These are phyloP conservation scores for Rhodomyrtus psidioides DNA, from an alignment of 441 rosid species.

Conservation along the genomic window DNA sequence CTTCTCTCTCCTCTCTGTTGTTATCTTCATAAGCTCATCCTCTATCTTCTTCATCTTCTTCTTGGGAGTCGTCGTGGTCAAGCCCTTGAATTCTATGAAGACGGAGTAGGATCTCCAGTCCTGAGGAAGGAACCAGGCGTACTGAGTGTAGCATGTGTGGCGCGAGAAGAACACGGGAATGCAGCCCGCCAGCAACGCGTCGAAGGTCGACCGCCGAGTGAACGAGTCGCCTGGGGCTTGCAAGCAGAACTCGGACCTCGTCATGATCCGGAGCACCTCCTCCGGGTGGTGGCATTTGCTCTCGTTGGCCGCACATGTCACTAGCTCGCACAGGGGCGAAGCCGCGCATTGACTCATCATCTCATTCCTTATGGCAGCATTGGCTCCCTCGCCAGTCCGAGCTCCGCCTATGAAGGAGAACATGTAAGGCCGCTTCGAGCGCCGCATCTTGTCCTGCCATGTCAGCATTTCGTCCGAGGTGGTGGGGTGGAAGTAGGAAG, in stretches of 20 bases:
- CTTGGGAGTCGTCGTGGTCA: not conserved
- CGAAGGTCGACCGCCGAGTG: slow-evolving; percentile 46
- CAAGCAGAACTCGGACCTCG: slow-evolving; percentile 31
- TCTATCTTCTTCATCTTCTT: slow-evolving; percentile 11
- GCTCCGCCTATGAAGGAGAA: slow-evolving; percentile 46
- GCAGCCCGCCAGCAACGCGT: slow-evolving; percentile 39
- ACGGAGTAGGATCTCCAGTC: slow-evolving; percentile 29
- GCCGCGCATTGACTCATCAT: slow-evolving; percentile 32
- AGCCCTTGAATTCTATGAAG: slow-evolving; percentile 16
- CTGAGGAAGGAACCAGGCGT: slow-evolving; percentile 36
- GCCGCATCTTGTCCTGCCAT: slow-evolving; percentile 30
- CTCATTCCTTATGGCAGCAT: slow-evolving; percentile 35
- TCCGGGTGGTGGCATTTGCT: slow-evolving; percentile 31
- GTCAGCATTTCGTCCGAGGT: slow-evolving; percentile 21
- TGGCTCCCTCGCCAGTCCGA: slow-evolving; percentile 22
- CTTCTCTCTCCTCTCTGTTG: slow-evolving; percentile 15
- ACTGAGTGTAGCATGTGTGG: slow-evolving; percentile 47
- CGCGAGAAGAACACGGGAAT: slow-evolving; percentile 48
- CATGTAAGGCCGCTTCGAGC: slow-evolving; percentile 20
- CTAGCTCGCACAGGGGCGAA: slow-evolving; percentile 26
- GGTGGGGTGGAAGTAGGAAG: slow-evolving; percentile 52
- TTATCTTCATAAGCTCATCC: slow-evolving; percentile 22
- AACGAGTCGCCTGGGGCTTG: slow-evolving; percentile 50
- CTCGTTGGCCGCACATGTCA: slow-evolving; percentile 10
- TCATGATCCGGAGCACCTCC: slow-evolving; percentile 27